Conservation (phyloP, 2,329 filamentous ascomycete species). For the Catunica adiposa region DNA sequence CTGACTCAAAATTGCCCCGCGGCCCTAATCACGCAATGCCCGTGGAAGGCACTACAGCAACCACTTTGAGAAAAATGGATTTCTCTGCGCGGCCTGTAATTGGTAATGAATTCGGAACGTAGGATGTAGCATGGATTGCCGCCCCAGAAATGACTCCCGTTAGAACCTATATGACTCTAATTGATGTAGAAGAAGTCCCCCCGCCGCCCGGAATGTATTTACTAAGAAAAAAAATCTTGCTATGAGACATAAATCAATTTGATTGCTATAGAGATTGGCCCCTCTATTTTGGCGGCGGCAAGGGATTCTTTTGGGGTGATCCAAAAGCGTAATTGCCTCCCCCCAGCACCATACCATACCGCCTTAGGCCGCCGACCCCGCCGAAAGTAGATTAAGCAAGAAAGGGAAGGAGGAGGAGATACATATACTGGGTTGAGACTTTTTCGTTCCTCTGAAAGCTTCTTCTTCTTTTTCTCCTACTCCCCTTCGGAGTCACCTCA, state of each 20-base stretch:
- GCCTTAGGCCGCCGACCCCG: background rate
- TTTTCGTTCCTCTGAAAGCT: slow-evolving; percentile 4
- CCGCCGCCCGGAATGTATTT: no score
- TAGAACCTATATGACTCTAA: no score
- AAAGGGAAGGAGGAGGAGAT: slow-evolving; percentile 1
- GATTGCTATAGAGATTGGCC: no score
- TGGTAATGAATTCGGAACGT: no score
- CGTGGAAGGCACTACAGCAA: background rate
- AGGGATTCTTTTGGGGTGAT: no score
- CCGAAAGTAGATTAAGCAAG: background rate
- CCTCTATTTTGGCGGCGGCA: no score
- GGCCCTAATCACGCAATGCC: background rate
- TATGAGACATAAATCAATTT: no score
- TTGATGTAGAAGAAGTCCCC: no score
- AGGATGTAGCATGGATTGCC: no score
- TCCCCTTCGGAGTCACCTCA: slow-evolving; percentile 14
- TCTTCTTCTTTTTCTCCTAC: slow-evolving; percentile 14
- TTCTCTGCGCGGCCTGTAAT: no score
- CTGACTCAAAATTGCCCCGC: background rate
- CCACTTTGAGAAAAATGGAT: background rate
- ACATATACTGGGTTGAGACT: slow-evolving; percentile 7
- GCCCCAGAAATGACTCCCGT: no score
- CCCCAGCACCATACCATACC: background rate
- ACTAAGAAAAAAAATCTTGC: no score
- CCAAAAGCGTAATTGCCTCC: background rate